These are phyloP conservation scores for Jatropha podagrica DNA, from an alignment of 441 rosid genomes.

Conservation along the genomic window DNA sequence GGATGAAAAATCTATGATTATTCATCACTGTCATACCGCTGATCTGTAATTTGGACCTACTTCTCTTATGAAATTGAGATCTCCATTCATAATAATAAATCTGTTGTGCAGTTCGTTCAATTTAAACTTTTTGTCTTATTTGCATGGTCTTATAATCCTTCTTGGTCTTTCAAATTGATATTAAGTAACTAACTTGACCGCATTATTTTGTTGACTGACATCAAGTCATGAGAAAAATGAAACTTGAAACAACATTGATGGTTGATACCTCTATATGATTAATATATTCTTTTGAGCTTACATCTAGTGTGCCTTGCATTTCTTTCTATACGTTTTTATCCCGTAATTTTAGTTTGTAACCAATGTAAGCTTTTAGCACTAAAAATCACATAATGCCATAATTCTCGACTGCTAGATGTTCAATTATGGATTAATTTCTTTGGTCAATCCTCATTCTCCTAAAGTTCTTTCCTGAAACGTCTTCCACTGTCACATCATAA, in stretches of 20 bases:
- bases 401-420: neutral
- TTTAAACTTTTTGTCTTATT: neutral
- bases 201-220: neutral
- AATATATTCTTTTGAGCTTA: neutral
- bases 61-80: neutral
- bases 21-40: neutral
- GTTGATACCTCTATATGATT: slow-evolving; percentile 3
- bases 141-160: neutral
- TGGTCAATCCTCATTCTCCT: neutral
- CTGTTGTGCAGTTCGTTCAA: neutral
- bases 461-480: neutral
- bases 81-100: neutral
- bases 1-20: neutral
- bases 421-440: slow-evolving; percentile 1
- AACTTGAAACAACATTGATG: slow-evolving; percentile 5
- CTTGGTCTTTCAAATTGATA: neutral
- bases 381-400: neutral
- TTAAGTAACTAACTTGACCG: too few species aligned
- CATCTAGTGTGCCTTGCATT: neutral
- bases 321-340: neutral
- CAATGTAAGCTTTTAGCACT: neutral
- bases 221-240: neutral
- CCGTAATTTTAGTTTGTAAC: neutral
- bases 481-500: neutral
- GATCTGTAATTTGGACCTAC: neutral